Percentiles rank a stretch among this genome's conserved stretches.
Conservation (phyloP, 176 grass and related monocot genomes). For the Lolium rigidum region DNA sequence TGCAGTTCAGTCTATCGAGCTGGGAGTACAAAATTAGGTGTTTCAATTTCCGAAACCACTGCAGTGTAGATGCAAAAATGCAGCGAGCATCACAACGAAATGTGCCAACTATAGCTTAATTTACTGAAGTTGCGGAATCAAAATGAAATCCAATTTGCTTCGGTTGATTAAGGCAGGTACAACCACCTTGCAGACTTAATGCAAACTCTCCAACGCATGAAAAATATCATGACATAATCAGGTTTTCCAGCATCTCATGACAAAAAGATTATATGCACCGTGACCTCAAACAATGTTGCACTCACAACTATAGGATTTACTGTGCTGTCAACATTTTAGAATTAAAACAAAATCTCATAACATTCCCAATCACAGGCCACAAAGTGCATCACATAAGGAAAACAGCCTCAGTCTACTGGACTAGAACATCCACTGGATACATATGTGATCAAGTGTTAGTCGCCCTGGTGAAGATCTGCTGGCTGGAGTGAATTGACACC, state of each 20-base stretch:
- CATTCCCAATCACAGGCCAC: conserved; percentile 7
- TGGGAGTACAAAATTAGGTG: background rate
- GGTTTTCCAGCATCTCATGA: background rate
- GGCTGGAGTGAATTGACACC: conserved; percentile 57
- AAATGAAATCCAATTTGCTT: background rate
- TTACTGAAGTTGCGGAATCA: no score
- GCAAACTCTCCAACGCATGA: background rate
- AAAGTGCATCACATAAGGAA: background rate
- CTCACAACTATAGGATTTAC: background rate
- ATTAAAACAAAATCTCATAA: conserved; percentile 23
- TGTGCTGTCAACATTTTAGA: background rate
- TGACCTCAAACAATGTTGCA: background rate
- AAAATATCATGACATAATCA: background rate
- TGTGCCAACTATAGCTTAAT: no score
- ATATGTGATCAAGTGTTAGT: conserved; percentile 48
- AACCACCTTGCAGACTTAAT: no score
- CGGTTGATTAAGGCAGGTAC: background rate
- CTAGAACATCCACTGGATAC: background rate
- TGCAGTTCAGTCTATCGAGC: background rate
- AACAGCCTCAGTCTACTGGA: no score
- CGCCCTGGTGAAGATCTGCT: conserved; percentile 67
- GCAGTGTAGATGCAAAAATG: no score
- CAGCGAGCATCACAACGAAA: no score
- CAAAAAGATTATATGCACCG: background rate
- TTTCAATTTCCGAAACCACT: no score